A percentile compares a stretch with the other conserved stretches of the same genome.
Conservation (phyloP, 768 basidiomycete species). For the Royoungia palumana region DNA sequence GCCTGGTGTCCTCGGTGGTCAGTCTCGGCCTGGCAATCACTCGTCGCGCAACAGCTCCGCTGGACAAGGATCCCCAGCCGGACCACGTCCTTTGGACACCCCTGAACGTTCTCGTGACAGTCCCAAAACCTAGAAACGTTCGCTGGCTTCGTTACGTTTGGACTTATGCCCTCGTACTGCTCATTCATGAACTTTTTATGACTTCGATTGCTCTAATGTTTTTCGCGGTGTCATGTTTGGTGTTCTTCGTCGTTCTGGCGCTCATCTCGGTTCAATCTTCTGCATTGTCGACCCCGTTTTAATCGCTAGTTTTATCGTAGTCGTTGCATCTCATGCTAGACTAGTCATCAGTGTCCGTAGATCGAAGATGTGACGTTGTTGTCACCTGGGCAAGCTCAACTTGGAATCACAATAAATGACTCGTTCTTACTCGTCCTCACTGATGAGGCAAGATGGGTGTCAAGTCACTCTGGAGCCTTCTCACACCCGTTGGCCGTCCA, state of each 20-base stretch:
- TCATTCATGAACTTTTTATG: constrained; percentile 8
- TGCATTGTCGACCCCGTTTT: constrained; percentile 13
- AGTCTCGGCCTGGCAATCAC: constrained; percentile 27
- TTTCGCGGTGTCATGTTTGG: constrained; percentile 15
- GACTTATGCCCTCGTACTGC: constrained; percentile 11
- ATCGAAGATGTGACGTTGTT: constrained; percentile 9
- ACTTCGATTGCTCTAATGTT: constrained; percentile 9
- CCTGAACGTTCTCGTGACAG: constrained; percentile 24
- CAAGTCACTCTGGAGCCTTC: constrained; percentile 90
- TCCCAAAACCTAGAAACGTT: constrained; percentile 24
- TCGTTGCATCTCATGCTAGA: constrained; percentile 6
- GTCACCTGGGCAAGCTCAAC: neutral
- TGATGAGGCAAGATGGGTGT: constrained; percentile 71
- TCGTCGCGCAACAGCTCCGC: constrained; percentile 51
- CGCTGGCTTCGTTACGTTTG: neutral
- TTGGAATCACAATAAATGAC: neutral
- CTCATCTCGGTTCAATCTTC: constrained; percentile 18
- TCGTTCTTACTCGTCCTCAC: neutral
- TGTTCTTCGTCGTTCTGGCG: constrained; percentile 6
- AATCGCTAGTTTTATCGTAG: constrained; percentile 5
- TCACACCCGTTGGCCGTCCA: constrained; percentile 91
- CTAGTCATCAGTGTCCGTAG: neutral
- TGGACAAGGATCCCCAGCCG: constrained; percentile 51
- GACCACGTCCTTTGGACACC: constrained; percentile 31
- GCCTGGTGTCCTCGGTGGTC: constrained; percentile 26